Evolutionary conservation across 2,329 filamentous ascomycete species (phyloP), one percentile per base, ranked within the genome.

Genomic region (Ophiostoma fasciatum): DNA sequence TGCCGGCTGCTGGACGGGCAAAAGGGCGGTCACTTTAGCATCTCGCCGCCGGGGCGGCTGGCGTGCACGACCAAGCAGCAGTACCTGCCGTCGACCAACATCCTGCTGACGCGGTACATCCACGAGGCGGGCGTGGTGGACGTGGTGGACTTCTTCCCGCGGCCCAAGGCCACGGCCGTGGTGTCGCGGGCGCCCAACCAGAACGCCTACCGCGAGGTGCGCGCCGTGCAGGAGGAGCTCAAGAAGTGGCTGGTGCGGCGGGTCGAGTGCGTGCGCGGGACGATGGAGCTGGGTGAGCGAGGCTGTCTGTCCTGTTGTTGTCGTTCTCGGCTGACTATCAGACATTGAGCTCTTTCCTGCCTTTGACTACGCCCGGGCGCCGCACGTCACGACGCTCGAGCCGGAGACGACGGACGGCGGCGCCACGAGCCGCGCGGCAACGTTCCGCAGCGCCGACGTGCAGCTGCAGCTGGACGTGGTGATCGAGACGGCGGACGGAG

Each of bases 61-160:
- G 59, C 58, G 7, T 74, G 66, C 47, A 82, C 78, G 3, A 82
- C 74, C 25, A 85, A 85, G 53, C 80, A 85, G 56, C 74, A 81
- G 49, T 85, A 85, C 48, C 63, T 84, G 3, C 78, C 79, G 0
- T 79, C 74, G 9, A 78, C 76, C 32, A 83, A 81, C 47, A 77
- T 85, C 40, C 61, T 85, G 3, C 76, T 83, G 52, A 85, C 81
- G 1, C 66, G 79, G n/a, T 84, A 79, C 52, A 78, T 83, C 44
- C 71, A 78, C 43, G 80, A 85, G 46, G 71, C 79, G 38, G 81
- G 80, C 1, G 80, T 83, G 1, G 70, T 80, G 10, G 78, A 81
- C 37, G 52, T 85, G 21, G 62, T 81, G 13, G 80, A 85, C 51
- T 85, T 83, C 57, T 83, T 85, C 45, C 79, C 79, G 0, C 66